These are phyloP conservation scores for Aspergillus conjunctus DNA, from an alignment of 495 filamentous ascomycete species.

Conservation along the genomic window DNA sequence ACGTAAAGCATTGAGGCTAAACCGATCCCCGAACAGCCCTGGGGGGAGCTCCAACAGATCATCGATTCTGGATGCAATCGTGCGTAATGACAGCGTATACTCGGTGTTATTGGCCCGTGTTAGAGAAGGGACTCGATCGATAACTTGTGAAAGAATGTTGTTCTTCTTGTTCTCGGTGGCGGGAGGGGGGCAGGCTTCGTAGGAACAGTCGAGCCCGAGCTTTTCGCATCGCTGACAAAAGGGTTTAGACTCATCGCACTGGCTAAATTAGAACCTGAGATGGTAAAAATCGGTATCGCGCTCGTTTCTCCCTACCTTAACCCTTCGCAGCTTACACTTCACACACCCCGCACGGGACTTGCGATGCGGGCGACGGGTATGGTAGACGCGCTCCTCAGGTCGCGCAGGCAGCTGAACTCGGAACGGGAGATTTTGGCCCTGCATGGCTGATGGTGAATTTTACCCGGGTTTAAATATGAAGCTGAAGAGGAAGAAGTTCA, in stretches of 20 bases:
- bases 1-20: slow-evolving; percentile 33
- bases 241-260: slow-evolving; percentile 54
- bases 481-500: neutral
- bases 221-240: slow-evolving; percentile 46
- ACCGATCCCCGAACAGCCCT: slow-evolving; percentile 1
- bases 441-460: slow-evolving; percentile 25
- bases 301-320: slow-evolving; percentile 42
- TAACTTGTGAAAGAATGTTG: slow-evolving; percentile 25
- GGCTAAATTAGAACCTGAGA: neutral
- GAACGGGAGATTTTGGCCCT: slow-evolving; percentile 35
- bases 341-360: slow-evolving; percentile 50
- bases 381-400: slow-evolving; percentile 24
- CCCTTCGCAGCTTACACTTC: slow-evolving; percentile 50
- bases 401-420: slow-evolving; percentile 28
- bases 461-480: neutral
- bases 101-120: slow-evolving; percentile 26
- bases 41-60: slow-evolving; percentile 25
- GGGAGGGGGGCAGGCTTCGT: slow-evolving; percentile 22
- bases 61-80: slow-evolving; percentile 31
- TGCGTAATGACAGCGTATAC: slow-evolving; percentile 30
- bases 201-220: slow-evolving; percentile 44
- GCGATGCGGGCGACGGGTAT: slow-evolving; percentile 41
- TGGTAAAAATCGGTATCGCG: neutral
- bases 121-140: slow-evolving; percentile 16
- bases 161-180: slow-evolving; percentile 9